Evolutionary conservation across 2,329 filamentous ascomycete species (phyloP).

Genomic region (Epichloe baconii): DNA sequence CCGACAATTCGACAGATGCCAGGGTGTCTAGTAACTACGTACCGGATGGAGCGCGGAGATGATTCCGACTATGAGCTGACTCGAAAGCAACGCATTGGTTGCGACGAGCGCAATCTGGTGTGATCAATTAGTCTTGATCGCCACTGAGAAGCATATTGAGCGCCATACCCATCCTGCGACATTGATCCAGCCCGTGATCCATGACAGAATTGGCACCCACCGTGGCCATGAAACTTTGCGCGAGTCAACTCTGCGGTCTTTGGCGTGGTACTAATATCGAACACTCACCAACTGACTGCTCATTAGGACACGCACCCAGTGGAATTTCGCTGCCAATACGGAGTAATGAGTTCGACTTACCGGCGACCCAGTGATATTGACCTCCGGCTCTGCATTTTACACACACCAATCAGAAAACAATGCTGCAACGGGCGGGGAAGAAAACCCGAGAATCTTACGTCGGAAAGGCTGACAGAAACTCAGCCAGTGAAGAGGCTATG

Average conservation of each 20-base stretch:
- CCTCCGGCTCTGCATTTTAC: conserved; percentile 30
- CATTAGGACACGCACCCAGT: background rate
- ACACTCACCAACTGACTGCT: background rate
- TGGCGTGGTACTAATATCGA: background rate
- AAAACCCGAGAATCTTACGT: conserved; percentile 14
- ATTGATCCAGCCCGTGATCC: conserved; percentile 45
- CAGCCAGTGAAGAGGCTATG: conserved; percentile 52
- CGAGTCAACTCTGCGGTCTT: background rate
- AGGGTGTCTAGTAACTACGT: background rate
- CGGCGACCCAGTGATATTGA: conserved; percentile 62
- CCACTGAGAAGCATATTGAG: background rate
- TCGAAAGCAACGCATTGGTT: conserved; percentile 53
- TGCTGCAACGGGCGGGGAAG: too few species aligned
- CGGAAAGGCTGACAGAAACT: conserved; percentile 53
- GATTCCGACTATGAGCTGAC: conserved; percentile 51
- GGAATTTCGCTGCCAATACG: too few species aligned
- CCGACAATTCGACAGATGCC: background rate
- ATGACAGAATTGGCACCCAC: conserved; percentile 16
- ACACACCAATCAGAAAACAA: too few species aligned
- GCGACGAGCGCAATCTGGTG: conserved; percentile 45
- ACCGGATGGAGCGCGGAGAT: conserved; percentile 45
- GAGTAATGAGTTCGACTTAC: conserved; percentile 13
- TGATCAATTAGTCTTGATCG: background rate
- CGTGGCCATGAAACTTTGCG: conserved; percentile 12
- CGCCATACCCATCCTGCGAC: conserved; percentile 45